These are phyloP conservation scores for Scheffersomyces coipomensis DNA, from an alignment of 805 yeast species.

Conservation along the genomic window DNA sequence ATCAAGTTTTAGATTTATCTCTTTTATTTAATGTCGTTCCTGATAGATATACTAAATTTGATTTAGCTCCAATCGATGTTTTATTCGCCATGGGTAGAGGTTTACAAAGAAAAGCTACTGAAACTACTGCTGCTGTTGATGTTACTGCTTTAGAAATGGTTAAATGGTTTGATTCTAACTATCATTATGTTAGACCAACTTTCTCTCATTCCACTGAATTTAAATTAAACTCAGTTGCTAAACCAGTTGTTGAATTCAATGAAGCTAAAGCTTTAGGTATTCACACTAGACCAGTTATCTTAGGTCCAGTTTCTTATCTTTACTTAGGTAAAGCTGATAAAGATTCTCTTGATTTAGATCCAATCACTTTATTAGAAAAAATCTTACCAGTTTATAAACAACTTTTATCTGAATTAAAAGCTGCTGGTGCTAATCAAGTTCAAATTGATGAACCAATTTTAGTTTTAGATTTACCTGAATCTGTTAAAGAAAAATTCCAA, in stretches of 20 bases:
- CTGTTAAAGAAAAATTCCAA: constrained; percentile 83
- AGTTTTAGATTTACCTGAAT: constrained; percentile 87
- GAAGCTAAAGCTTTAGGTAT: constrained; percentile 97
- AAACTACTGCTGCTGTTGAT: constrained; percentile 84
- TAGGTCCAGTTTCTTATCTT: constrained; percentile 96
- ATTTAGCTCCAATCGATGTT: constrained; percentile 85
- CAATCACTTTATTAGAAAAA: constrained; percentile 85
- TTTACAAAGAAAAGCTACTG: constrained; percentile 95
- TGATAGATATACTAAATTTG: constrained; percentile 91
- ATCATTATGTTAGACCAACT: constrained; percentile 99
- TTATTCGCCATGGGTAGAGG: constrained; percentile 99
- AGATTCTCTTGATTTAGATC: constrained; percentile 93
- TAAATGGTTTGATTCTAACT: constrained; percentile 99
- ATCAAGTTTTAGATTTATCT: constrained; percentile 92
- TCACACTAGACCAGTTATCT: constrained; percentile 94
- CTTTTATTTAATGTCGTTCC: constrained; percentile 93
- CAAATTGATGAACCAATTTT: constrained; percentile 98
- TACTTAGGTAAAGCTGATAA: constrained; percentile 97
- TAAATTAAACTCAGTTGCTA: constrained; percentile 73
- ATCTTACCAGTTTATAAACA: constrained; percentile 91
- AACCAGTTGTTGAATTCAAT: constrained; percentile 95
- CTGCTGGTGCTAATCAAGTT: constrained; percentile 92
- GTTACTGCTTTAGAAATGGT: constrained; percentile 99
- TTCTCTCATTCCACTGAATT: constrained; percentile 92
- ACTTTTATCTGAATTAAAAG: constrained; percentile 81